These are phyloP conservation scores for Wilcoxina mikolae DNA, from an alignment of 495 filamentous ascomycete genomes.

Conservation along the genomic window DNA sequence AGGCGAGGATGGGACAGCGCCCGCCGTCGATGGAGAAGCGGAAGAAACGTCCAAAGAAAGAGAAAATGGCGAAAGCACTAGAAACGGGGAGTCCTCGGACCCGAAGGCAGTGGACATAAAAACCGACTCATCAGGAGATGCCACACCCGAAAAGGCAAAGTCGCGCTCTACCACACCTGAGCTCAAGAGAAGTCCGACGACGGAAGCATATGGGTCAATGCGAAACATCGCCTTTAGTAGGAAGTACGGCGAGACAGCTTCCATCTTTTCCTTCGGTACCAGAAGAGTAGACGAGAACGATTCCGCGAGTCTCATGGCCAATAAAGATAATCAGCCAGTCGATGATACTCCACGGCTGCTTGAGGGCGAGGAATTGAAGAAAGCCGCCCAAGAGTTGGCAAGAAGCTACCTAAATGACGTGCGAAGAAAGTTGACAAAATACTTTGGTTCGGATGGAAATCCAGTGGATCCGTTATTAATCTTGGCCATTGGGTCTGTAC, in stretches of 20 bases:
- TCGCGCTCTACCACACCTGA: neutral
- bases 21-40: neutral
- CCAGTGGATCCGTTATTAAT: slow-evolving; percentile 11
- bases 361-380: slow-evolving; percentile 67
- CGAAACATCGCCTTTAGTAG: slow-evolving; percentile 3
- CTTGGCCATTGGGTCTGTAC: slow-evolving; percentile 8
- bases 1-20: slow-evolving; percentile 6
- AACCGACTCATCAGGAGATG: slow-evolving; percentile 13
- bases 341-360: slow-evolving; percentile 15
- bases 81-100: neutral
- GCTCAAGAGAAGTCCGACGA: neutral
- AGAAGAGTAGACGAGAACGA: slow-evolving; percentile 9
- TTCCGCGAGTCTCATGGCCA: slow-evolving; percentile 17
- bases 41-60: slow-evolving; percentile 13
- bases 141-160: neutral
- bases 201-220: slow-evolving; percentile 4
- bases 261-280: slow-evolving; percentile 26
- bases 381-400: slow-evolving; percentile 64
- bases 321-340: slow-evolving; percentile 19
- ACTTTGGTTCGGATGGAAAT: slow-evolving; percentile 57
- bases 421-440: slow-evolving; percentile 63
- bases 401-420: slow-evolving; percentile 69
- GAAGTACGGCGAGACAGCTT: slow-evolving; percentile 18
- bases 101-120: slow-evolving; percentile 12
- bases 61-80: slow-evolving; percentile 9